phyloP scores from a whole-genome alignment of 495 filamentous ascomycete species.

The Aspergillus biplanus region DNA sequence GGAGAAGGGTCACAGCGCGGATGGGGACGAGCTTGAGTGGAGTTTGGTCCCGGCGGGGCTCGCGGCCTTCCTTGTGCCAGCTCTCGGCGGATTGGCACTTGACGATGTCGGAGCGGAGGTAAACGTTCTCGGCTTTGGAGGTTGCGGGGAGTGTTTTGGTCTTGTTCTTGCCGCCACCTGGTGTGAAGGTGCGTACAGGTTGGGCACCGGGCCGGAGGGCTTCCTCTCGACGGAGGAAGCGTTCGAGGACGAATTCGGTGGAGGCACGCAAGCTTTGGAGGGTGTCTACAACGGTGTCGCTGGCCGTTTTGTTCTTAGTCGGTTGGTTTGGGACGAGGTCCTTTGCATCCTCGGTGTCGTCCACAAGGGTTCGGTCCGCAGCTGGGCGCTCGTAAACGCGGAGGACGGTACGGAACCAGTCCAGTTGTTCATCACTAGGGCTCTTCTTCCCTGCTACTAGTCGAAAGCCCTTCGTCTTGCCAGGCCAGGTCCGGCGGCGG shows the following conservation, averaged over 20 bases:
- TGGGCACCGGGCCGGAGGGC: slow-evolving; percentile 71
- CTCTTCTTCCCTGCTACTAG: slow-evolving; percentile 73
- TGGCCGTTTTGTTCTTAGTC: slow-evolving; percentile 64
- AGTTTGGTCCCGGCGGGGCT: slow-evolving; percentile 65
- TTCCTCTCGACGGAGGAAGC: slow-evolving; percentile 92
- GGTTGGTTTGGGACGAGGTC: slow-evolving; percentile 73
- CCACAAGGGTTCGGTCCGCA: slow-evolving; percentile 64
- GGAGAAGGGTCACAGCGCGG: slow-evolving; percentile 84
- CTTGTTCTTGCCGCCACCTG: slow-evolving; percentile 56
- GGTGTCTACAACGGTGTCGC: slow-evolving; percentile 65
- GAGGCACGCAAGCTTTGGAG: slow-evolving; percentile 87
- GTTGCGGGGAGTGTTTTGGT: slow-evolving; percentile 32
- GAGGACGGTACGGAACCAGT: slow-evolving; percentile 88
- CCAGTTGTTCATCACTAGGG: slow-evolving; percentile 70
- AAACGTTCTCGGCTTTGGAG: slow-evolving; percentile 76
- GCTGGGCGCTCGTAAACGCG: slow-evolving; percentile 67
- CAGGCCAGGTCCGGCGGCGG: slow-evolving; percentile 79
- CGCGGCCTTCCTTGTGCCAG: slow-evolving; percentile 96
- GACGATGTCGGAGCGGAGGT: slow-evolving; percentile 75
- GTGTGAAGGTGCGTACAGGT: slow-evolving; percentile 73
- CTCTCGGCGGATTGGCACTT: slow-evolving; percentile 89
- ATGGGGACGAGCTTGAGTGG: slow-evolving; percentile 88
- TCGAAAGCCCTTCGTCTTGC: slow-evolving; percentile 86
- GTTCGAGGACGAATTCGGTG: slow-evolving; percentile 79
- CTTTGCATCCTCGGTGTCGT: slow-evolving; percentile 75